Evolutionary conservation across 2,329 filamentous ascomycete genomes (phyloP).

Genomic region (Pestalotiopsis sp.): DNA sequence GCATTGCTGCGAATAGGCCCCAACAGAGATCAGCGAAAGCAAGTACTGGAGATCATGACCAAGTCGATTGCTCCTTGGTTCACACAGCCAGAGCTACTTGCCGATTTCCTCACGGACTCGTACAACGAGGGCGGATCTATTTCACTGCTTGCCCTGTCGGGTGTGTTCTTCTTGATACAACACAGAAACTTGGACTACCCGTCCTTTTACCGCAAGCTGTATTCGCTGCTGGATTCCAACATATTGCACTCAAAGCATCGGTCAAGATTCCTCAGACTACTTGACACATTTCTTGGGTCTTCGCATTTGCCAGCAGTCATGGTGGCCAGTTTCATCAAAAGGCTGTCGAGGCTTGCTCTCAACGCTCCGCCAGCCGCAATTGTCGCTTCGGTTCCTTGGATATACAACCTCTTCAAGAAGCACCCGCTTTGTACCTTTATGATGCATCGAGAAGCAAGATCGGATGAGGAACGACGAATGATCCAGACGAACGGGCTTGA

Average conservation of each 20-base stretch:
- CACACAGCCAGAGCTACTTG: conserved; percentile 79
- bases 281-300: conserved; percentile 87
- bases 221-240: conserved; percentile 83
- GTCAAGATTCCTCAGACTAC: conserved; percentile 86
- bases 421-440: conserved; percentile 94
- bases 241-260: conserved; percentile 93
- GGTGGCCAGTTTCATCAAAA: conserved; percentile 94
- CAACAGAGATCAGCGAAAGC: conserved; percentile 74
- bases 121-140: conserved; percentile 85
- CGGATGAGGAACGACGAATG: conserved; percentile 55
- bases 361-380: conserved; percentile 87
- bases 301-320: conserved; percentile 89
- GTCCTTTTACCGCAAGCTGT: conserved; percentile 89
- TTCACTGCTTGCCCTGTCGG: conserved; percentile 84
- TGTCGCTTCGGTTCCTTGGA: conserved; percentile 86
- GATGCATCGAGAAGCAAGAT: conserved; percentile 76
- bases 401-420: conserved; percentile 89
- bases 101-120: conserved; percentile 95
- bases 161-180: conserved; percentile 92
- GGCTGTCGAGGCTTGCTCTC: conserved; percentile 81
- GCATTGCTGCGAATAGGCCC: conserved; percentile 69
- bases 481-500: conserved; percentile 60
- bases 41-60: conserved; percentile 72
- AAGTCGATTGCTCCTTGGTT: conserved; percentile 87
- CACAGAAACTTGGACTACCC: conserved; percentile 96